Evolutionary conservation across 306 rosid genomes (phyloP).

Genomic region (Prunus mume): DNA sequence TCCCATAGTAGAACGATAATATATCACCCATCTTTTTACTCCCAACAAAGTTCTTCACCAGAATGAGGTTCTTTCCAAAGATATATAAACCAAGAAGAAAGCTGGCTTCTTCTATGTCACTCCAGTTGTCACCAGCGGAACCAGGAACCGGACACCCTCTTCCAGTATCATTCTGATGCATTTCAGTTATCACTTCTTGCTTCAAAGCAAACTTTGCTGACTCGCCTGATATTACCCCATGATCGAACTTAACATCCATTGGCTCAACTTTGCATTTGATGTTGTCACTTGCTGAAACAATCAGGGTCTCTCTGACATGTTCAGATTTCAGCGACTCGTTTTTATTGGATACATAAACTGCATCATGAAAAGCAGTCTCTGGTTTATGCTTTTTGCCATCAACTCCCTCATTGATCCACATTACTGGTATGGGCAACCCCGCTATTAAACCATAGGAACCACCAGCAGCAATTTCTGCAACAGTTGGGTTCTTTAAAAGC

Average conservation of each 20-base stretch:
- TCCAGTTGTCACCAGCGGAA: constrained; percentile 50
- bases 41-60: constrained; percentile 64
- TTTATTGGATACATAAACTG: constrained; percentile 27
- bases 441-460: constrained; percentile 36
- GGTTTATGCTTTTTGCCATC: constrained; percentile 24
- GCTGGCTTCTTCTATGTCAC: constrained; percentile 61
- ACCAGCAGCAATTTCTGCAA: constrained; percentile 27
- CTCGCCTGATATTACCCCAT: constrained; percentile 28
- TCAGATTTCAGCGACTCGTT: constrained; percentile 27
- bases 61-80: constrained; percentile 78
- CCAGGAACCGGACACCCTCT: constrained; percentile 61
- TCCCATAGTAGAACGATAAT: constrained; percentile 83
- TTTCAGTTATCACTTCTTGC: constrained; percentile 28
- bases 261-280: constrained; percentile 31
- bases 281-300: constrained; percentile 21
- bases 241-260: constrained; percentile 18
- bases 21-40: constrained; percentile 65
- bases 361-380: constrained; percentile 23
- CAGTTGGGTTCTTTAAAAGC: constrained; percentile 25
- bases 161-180: constrained; percentile 27
- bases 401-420: constrained; percentile 47
- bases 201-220: constrained; percentile 29
- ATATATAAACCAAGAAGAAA: constrained; percentile 79
- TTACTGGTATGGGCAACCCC: constrained; percentile 59
- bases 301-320: constrained; percentile 19